Conservation (phyloP, 2,329 filamentous ascomycete genomes). For the Fusarium begoniae region DNA sequence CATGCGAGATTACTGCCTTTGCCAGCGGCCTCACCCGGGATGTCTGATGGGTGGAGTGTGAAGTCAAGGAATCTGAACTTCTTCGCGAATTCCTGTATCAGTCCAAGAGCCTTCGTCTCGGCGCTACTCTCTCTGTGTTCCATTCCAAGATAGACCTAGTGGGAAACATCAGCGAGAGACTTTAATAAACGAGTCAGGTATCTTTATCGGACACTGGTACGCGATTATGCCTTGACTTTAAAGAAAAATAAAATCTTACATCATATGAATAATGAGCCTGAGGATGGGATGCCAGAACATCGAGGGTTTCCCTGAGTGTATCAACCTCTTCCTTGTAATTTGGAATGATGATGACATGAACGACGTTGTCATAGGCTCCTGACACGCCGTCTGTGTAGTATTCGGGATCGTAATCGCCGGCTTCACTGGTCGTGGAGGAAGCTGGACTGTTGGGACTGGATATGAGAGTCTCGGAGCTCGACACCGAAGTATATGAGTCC, state of each 20-base stretch:
- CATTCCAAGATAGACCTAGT: slow-evolving; percentile 76
- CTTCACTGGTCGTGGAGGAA: slow-evolving; percentile 60
- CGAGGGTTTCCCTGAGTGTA: slow-evolving; percentile 73
- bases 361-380: slow-evolving; percentile 54
- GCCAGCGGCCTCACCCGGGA: slow-evolving; percentile 74
- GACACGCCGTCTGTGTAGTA: slow-evolving; percentile 56
- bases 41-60: slow-evolving; percentile 72
- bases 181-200: neutral
- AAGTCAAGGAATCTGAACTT: slow-evolving; percentile 74
- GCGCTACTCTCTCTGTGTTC: slow-evolving; percentile 72
- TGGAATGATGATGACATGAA: slow-evolving; percentile 75
- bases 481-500: slow-evolving; percentile 63
- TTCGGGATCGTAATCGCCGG: slow-evolving; percentile 60
- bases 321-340: slow-evolving; percentile 80
- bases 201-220: neutral
- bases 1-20: slow-evolving; percentile 80
- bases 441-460: slow-evolving; percentile 55
- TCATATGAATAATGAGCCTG: slow-evolving; percentile 72
- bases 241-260: slow-evolving; percentile 61
- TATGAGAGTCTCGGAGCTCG: slow-evolving; percentile 64
- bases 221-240: too few relatives aligned
- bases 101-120: slow-evolving; percentile 67
- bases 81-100: slow-evolving; percentile 70
- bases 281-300: slow-evolving; percentile 73
- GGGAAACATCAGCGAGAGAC: slow-evolving; percentile 2